Base-by-base conservation (phyloP, 192 early-diverging fungal species). In the Coemansia guatemalensis region DNA sequence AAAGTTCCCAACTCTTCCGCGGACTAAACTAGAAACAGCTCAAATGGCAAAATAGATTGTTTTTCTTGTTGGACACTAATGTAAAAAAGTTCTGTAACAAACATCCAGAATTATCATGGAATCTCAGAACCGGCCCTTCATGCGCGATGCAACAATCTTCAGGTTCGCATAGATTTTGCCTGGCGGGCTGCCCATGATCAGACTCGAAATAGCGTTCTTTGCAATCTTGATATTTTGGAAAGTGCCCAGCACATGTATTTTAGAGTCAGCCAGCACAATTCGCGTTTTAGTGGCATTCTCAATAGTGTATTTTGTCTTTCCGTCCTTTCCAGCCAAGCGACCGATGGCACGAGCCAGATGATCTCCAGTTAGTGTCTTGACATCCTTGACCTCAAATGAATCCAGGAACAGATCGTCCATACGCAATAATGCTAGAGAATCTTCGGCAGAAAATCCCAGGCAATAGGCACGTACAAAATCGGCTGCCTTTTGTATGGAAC, bases 141-240 rank as follows among this genome's bases (percentile, higher is more conserved):
- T 89, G 24, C 96, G 85, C 30, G 93, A 82, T 35, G 89, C 85
- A 62, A 97, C 87, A 22, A 87, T 93, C 71, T 92, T 82, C 62
- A 99, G 75, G 56, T 91, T 93, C 8, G 92, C 87, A 70, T 96
- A 94, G 3, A 99, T 95, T 82, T 99, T 99, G 35, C 97, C 97
- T 30, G 97, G 97, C 58, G 93, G 93, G 51, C 88, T 88, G 53
- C 97, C 97, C 62, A 99, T 73, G 81, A 99, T 95, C 65, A 99
- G 74, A 48, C 83, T 84, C 8, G 92, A 91, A 20, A 99, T 85
- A 0, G 97, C 95, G 79, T 99, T 94, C 27, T 92, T 81, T 4
- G 97, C 97, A 70, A 97, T 88, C 72, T 92, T 94, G 70, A 97
- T 99, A 66, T 99, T 99, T 69, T 94, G 92, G 77, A 92, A 99